Percentiles rank a stretch among this genome's conserved stretches.
Evolutionary conservation across 106 monocot species (phyloP).

Genomic region (Amphibolis antarctica): DNA sequence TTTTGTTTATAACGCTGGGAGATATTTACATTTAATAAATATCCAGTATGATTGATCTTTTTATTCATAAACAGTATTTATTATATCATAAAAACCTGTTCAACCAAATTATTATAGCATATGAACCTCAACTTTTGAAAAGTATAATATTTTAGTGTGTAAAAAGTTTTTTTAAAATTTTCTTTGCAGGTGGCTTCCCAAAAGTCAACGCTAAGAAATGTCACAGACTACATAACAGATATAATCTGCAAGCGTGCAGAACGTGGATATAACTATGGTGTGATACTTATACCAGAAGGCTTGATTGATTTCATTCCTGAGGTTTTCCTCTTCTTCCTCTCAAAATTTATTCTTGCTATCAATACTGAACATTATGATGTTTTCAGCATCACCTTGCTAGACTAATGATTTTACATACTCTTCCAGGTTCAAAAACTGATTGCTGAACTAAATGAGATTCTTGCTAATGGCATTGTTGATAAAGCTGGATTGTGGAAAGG

Average conservation of each 20-base stretch:
- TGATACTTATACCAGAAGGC: constrained; percentile 96
- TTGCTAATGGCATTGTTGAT: constrained; percentile 89
- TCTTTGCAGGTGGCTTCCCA: constrained; percentile 58
- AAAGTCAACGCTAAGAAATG: constrained; percentile 84
- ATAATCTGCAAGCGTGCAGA: constrained; percentile 85
- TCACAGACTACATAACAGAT: constrained; percentile 89
- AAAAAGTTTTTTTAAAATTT: too few relatives aligned
- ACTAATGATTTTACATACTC: not conserved
- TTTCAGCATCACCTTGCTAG: not conserved
- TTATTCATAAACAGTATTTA: too few relatives aligned
- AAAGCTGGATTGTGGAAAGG: constrained; percentile 72
- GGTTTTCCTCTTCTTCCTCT: constrained; percentile 24
- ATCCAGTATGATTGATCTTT: too few relatives aligned
- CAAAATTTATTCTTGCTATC: not conserved
- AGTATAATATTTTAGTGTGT: too few relatives aligned
- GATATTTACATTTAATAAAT: too few relatives aligned
- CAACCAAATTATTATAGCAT: too few relatives aligned
- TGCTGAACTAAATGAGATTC: constrained; percentile 85
- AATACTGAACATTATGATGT: not conserved
- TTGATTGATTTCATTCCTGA: constrained; percentile 97
- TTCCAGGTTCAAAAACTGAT: constrained; percentile 92
- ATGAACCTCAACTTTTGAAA: too few relatives aligned
- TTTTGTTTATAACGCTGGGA: too few relatives aligned
- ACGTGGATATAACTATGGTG: constrained; percentile 91
- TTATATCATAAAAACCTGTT: too few relatives aligned